Conservation (phyloP, 805 yeast species). For the Candida jianshihensis region DNA sequence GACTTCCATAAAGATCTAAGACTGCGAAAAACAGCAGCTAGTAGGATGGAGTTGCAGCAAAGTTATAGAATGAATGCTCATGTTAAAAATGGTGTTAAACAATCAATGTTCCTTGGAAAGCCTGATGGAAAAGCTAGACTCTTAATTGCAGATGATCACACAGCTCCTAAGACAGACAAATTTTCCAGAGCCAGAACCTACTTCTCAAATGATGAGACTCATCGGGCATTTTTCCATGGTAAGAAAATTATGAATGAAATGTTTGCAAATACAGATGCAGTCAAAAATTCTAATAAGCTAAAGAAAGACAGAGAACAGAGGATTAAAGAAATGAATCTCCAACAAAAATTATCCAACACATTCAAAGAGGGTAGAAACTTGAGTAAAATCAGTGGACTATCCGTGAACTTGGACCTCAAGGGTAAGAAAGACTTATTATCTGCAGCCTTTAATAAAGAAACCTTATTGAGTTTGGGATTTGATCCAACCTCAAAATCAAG, state of each 20-base stretch:
- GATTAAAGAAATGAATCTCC: slow-evolving; percentile 6
- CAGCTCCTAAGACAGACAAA: slow-evolving; percentile 19
- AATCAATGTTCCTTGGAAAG: slow-evolving; percentile 34
- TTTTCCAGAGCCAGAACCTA: slow-evolving; percentile 19
- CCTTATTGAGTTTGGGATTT: slow-evolving; percentile 40
- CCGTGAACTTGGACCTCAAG: slow-evolving; percentile 17
- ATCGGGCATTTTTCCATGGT: slow-evolving; percentile 45
- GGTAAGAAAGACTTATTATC: slow-evolving; percentile 24
- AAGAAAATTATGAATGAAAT: slow-evolving; percentile 27
- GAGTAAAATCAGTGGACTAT: slow-evolving; percentile 21
- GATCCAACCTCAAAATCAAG: slow-evolving; percentile 37
- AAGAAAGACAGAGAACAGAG: slow-evolving; percentile 29
- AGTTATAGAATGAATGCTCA: slow-evolving; percentile 45
- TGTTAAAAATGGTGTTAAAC: slow-evolving; percentile 40
- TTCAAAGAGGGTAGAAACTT: slow-evolving; percentile 22
- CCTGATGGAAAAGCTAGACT: no score
- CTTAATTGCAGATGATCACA: slow-evolving; percentile 20
- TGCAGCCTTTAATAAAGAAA: slow-evolving; percentile 33
- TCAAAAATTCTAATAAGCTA: slow-evolving; percentile 29
- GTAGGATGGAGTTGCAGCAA: slow-evolving; percentile 72
- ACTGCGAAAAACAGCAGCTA: slow-evolving; percentile 43
- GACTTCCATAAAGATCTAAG: slow-evolving; percentile 62
- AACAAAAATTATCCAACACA: slow-evolving; percentile 2
- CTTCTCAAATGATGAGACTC: slow-evolving; percentile 36
- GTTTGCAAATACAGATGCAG: slow-evolving; percentile 4